Base-by-base conservation (phyloP, 148 eudicot species). In the Linanthus parryae region DNA sequence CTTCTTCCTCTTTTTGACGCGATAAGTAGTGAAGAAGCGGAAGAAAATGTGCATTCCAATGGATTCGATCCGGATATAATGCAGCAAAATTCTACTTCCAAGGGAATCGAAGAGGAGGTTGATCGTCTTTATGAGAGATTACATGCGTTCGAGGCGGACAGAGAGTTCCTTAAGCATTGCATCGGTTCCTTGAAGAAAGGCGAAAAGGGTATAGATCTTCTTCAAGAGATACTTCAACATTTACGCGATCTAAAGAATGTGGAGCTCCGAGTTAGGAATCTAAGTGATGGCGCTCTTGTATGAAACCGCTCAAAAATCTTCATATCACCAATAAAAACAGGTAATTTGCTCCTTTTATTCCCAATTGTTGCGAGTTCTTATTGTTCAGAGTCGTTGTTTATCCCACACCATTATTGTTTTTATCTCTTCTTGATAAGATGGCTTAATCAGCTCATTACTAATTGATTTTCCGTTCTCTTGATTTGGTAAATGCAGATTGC, bases 181-280 rank as follows among this genome's bases (percentile, higher is more conserved):
- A 71, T 91, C 25, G 74, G 90, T 15, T 91, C 95, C n/a, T 66
- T 91, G 62, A 91, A 74, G 59, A 91, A 91, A 87, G 98, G 98
- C 2, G 98, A 86, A 54, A 83, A 84, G 63, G 98, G 98, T 9
- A 60, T 79, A 56, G 73, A 77, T 36, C 94, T 91, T 64, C 94
- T 91, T 34, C 87, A 91, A 61, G 98, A 91, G 70, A 91, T 91
- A 31, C 44, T 91, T 27, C 84, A 77, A 26, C 98, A 91, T 71
- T 68, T 91, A 13, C 89, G 84, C 2, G 95, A 87, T 61, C 69
- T 91, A 61, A 73, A 79, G 60, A 73, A 66, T 21, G 92, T 86
- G 15, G 92, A 91, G 56, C 67, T 69, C 43, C 75, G 69, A 17
- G 72, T 46, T 17, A 72, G 52, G 61, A 69, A 54, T 27, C 26